Evolutionary conservation across 1,284 basidiomycete genomes (phyloP), one percentile per base, ranked within the genome.

Genomic region (Moniliophthora roreri): DNA sequence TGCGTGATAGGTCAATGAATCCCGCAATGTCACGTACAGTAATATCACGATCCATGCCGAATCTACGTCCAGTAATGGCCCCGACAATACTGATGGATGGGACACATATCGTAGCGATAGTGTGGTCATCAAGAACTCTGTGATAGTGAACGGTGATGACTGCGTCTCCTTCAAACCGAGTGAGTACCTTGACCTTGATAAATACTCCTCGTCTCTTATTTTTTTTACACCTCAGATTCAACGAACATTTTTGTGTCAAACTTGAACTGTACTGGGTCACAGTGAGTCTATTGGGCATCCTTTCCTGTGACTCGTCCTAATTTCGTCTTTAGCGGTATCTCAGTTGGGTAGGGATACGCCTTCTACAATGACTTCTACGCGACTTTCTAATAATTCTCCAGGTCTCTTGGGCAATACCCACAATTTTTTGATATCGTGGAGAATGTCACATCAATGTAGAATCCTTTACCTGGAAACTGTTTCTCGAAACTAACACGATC

Each of bases 91-190:
- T 50, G 82, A 85, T 58, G 84, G 83, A 9, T 85, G 82, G 82
- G 79, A 87, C 60, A 79, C 82, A 20, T 85, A 85, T 62, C 76
- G 81, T 47, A 81, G 79, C 35, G 75, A 79, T 53, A 69, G 70
- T 48, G 75, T 85, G 10, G 69, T 72, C 0, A 78, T 84, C 47
- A 64, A 68, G 41, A 74, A 84, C 57, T 80, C 79, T 1, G 68
- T 75, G 16, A 82, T 85, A 48, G 74, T 77, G 50, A 85, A 85
- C 50, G 82, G 79, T 3, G 84, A 83, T 56, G 80, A 85, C 63
- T 88, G 83, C 62, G 80, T 87, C 28, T 76, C 77, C 4, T 86
- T 88, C 73, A 86, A 86, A 66, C 80, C 85, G 2, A 28, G 10
- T 36, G 50, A 24, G 18, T n/a, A 39, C 38, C 23, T 39, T 11